phyloP scores from a whole-genome alignment of 148 eudicot genomes.

The Chenopodium formosanum region DNA sequence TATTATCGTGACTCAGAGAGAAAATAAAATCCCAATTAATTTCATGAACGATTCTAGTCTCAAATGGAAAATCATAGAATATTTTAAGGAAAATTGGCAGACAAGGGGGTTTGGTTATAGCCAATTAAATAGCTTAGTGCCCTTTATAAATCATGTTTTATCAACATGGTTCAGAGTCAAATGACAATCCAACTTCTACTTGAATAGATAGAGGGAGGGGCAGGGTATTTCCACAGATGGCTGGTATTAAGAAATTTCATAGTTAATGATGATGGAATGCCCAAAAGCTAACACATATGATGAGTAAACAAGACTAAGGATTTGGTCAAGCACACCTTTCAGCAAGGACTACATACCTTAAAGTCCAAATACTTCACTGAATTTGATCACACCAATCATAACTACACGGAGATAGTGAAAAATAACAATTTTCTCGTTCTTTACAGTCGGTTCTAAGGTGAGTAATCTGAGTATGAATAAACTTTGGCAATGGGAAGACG shows the following conservation, averaged over 20 bases:
- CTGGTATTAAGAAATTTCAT: background rate
- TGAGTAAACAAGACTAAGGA: background rate
- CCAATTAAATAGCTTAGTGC: background rate
- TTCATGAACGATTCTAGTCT: no score
- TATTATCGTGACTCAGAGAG: no score
- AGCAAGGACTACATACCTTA: background rate
- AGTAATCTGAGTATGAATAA: constrained; percentile 22
- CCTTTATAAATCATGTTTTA: background rate
- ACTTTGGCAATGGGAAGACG: constrained; percentile 97
- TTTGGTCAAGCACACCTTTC: background rate
- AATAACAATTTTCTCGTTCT: background rate
- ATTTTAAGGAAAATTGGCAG: background rate
- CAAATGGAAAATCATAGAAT: background rate
- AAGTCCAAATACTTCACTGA: background rate
- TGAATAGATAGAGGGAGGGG: background rate
- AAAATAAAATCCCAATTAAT: no score
- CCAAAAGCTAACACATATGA: background rate
- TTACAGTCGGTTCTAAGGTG: background rate
- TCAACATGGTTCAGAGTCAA: background rate
- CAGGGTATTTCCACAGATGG: background rate
- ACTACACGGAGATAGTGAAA: background rate
- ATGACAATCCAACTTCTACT: background rate
- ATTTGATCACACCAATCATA: background rate
- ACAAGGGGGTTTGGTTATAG: background rate
- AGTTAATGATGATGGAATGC: background rate